Evolutionary conservation across 2,329 filamentous ascomycete genomes (phyloP).

Genomic region (Botrytis elliptica): DNA sequence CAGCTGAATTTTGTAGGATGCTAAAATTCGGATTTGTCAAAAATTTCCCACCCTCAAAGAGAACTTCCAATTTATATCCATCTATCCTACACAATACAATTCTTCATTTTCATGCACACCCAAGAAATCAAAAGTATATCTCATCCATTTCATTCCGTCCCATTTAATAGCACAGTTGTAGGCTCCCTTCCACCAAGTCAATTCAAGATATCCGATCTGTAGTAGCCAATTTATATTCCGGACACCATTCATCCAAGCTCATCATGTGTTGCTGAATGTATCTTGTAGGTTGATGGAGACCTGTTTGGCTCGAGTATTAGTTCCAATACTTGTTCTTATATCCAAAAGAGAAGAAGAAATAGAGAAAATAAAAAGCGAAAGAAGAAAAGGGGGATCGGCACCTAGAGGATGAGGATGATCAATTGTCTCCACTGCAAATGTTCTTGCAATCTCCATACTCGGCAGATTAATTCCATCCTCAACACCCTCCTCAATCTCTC

Average conservation of each 20-base stretch:
- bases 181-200: too few relatives aligned
- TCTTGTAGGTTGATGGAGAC: slow-evolving; percentile 34
- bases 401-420: slow-evolving; percentile 39
- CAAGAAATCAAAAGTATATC: neutral
- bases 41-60: neutral
- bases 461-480: slow-evolving; percentile 35
- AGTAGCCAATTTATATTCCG: slow-evolving; percentile 31
- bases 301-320: neutral
- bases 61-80: neutral
- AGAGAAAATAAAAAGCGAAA: neutral
- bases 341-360: neutral
- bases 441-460: slow-evolving; percentile 36
- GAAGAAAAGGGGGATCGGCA: neutral
- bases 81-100: neutral
- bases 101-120: too few relatives aligned
- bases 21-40: neutral
- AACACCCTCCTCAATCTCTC: slow-evolving; percentile 29
- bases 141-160: neutral
- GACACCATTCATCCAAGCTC: slow-evolving; percentile 34
- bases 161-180: neutral
- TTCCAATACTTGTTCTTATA: too few relatives aligned
- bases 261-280: slow-evolving; percentile 31
- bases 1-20: neutral
- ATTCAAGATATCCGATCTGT: slow-evolving; percentile 16
- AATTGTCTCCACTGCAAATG: slow-evolving; percentile 38